Percentiles rank a stretch among this genome's conserved stretches.
Conservation (phyloP, 129 eudicot species). For the Apium graveolens region DNA sequence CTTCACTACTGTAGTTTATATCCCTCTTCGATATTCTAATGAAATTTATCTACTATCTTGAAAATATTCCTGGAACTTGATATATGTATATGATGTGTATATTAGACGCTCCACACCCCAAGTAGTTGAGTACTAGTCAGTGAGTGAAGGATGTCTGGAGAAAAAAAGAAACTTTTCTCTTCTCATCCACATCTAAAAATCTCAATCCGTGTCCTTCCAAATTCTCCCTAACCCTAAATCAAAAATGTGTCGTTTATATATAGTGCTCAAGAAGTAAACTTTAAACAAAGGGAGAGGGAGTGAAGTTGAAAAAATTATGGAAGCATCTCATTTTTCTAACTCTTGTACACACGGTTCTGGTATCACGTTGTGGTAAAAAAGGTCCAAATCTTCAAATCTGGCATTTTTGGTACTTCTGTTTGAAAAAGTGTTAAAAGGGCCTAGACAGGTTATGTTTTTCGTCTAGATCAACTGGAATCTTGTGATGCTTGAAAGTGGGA, state of each 20-base stretch:
- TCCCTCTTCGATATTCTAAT: background rate
- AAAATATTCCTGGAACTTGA: background rate
- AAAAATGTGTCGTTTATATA: background rate
- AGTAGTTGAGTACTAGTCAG: too few species aligned
- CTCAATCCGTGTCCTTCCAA: background rate
- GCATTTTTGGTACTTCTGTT: background rate
- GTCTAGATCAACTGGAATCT: background rate
- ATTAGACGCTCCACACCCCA: background rate
- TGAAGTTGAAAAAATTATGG: background rate
- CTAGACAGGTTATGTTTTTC: background rate
- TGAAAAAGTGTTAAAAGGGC: background rate
- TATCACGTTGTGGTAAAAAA: background rate
- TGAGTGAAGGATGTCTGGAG: too few species aligned
- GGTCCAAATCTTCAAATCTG: background rate
- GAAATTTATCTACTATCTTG: background rate
- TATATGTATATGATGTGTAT: background rate
- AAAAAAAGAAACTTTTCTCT: too few species aligned
- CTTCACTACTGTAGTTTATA: background rate
- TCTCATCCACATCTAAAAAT: background rate
- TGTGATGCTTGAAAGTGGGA: background rate
- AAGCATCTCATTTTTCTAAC: background rate
- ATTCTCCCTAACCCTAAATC: background rate
- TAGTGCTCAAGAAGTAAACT: background rate
- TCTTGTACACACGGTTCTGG: background rate
- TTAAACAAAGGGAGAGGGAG: background rate